Evolutionary conservation across 306 rosid species (phyloP).

Genomic region (Biancaea sappan): DNA sequence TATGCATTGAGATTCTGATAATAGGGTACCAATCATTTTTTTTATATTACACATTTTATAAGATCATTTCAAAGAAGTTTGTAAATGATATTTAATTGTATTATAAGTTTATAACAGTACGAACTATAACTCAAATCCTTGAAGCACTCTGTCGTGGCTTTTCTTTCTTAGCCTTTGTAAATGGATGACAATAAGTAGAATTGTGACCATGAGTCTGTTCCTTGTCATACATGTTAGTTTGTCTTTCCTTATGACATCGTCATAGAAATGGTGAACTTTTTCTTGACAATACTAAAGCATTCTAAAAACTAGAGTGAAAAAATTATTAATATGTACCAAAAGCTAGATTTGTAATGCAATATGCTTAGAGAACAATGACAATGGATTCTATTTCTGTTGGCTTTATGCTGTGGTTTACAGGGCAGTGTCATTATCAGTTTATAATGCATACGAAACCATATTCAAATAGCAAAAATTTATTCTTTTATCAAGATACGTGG

Average conservation of each 20-base stretch:
- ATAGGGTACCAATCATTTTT: not conserved
- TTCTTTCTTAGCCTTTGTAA: not conserved
- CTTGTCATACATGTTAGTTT: not conserved
- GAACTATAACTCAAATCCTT: not conserved
- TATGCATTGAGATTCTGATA: not conserved
- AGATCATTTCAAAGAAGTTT: not conserved
- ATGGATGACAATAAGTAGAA: not conserved
- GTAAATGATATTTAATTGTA: not conserved
- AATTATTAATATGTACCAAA: not conserved
- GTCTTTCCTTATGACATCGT: not conserved
- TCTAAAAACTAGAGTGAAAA: not conserved
- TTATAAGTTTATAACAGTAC: not conserved
- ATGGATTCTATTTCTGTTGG: no score
- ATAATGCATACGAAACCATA: slow-evolving; percentile 32
- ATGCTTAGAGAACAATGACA: not conserved
- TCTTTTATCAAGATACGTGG: not conserved
- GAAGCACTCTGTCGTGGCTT: not conserved
- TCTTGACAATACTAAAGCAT: not conserved
- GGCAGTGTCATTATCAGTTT: slow-evolving; percentile 10
- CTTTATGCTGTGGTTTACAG: no score
- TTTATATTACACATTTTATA: not conserved
- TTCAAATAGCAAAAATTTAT: slow-evolving; percentile 16
- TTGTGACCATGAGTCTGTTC: not conserved
- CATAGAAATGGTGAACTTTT: not conserved
- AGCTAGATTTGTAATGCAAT: not conserved